phyloP scores from a whole-genome alignment of 768 basidiomycete genomes.

The Antrodiella citrinella region DNA sequence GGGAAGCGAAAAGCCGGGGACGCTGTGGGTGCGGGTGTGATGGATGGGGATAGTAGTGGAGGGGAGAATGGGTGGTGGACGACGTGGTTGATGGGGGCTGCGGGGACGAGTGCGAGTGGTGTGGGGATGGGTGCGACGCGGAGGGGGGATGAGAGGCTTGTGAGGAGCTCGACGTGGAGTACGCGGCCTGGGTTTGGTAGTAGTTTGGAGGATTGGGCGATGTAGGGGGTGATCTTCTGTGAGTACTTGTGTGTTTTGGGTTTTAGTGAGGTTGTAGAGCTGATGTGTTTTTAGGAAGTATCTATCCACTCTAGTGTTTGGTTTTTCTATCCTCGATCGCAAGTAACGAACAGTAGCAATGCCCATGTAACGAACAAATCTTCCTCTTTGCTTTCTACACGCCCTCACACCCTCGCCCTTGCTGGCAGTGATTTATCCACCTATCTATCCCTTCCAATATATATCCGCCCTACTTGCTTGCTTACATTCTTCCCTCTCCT shows the following conservation, averaged over 20 bases:
- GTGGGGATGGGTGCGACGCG: slow-evolving; percentile 5
- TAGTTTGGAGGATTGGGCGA: slow-evolving; percentile 19
- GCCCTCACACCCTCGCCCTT: too few relatives aligned
- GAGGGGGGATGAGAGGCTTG: slow-evolving; percentile 13
- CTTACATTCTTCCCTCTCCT: neutral
- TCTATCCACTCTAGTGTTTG: neutral
- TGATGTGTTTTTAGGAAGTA: neutral
- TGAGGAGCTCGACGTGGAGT: slow-evolving; percentile 11
- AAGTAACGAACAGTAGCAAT: neutral
- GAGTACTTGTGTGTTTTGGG: too few relatives aligned
- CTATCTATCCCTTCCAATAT: neutral
- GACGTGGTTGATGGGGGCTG: slow-evolving; percentile 23
- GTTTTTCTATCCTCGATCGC: neutral
- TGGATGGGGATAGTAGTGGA: slow-evolving; percentile 26
- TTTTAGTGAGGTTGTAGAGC: too few relatives aligned
- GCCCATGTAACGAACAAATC: neutral
- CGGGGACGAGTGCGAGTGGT: slow-evolving; percentile 8
- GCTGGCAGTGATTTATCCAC: neutral
- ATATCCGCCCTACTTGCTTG: neutral
- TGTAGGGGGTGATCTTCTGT: neutral
- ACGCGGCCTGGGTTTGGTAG: slow-evolving; percentile 16
- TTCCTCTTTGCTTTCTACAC: neutral
- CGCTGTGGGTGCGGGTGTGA: slow-evolving; percentile 14
- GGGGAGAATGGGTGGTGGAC: slow-evolving; percentile 22
- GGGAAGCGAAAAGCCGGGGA: slow-evolving; percentile 10